A percentile compares a stretch with the other conserved stretches of the same genome.
Conservation (phyloP, 345 rosid genomes). For the Lumnitzera littorea region DNA sequence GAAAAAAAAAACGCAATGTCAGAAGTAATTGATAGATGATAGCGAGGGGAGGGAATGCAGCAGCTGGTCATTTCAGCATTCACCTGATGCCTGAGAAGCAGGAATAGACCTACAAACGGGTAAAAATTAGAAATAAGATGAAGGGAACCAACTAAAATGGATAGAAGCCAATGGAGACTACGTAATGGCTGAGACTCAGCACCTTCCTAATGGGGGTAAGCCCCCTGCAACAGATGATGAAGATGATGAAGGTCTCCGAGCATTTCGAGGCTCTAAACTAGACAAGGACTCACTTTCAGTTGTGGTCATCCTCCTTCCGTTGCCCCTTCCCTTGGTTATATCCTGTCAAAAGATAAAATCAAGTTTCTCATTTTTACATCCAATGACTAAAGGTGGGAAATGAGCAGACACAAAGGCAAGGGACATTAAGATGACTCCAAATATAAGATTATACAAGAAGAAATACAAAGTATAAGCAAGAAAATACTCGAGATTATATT, state of each 20-base stretch:
- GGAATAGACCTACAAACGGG: constrained; percentile 35
- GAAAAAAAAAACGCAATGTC: constrained; percentile 11
- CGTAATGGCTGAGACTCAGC: constrained; percentile 10
- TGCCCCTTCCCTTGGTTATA: constrained; percentile 49
- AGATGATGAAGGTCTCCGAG: constrained; percentile 57
- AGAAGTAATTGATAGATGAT: constrained; percentile 6
- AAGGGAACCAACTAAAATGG: constrained; percentile 12
- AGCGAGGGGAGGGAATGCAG: not conserved
- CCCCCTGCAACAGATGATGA: constrained; percentile 79
- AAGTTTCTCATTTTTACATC: not conserved
- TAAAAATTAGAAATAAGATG: constrained; percentile 5
- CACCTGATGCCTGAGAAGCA: constrained; percentile 64
- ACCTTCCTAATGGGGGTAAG: constrained; percentile 92
- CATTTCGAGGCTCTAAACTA: constrained; percentile 54
- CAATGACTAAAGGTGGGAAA: not conserved
- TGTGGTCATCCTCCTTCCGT: constrained; percentile 48
- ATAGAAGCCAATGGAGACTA: not conserved
- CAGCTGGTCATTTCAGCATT: constrained; percentile 19
- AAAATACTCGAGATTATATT: too few species aligned
- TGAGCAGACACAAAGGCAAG: too few species aligned
- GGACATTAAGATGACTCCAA: too few species aligned
- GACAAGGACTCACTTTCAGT: constrained; percentile 48
- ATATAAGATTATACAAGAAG: too few species aligned
- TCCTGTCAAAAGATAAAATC: constrained; percentile 33
- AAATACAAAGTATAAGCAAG: too few species aligned